A percentile compares a stretch with the other conserved stretches of the same genome.
Conservation (phyloP, 257 asterid genomes). For the Handroanthus guayacan region DNA sequence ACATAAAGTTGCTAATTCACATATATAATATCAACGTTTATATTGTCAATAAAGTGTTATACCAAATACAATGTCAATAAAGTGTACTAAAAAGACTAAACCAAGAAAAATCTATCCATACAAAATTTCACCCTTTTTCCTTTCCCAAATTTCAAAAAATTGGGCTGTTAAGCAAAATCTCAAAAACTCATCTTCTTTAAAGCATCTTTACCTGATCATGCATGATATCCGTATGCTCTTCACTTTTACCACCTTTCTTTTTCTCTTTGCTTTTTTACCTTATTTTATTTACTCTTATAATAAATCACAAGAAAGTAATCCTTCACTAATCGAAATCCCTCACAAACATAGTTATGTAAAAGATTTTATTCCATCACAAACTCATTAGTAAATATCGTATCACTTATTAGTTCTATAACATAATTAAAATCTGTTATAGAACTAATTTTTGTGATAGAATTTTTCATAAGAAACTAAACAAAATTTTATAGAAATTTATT, state of each 20-base stretch:
- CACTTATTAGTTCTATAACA: too few relatives aligned
- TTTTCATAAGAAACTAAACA: too few relatives aligned
- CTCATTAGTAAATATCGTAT: too few relatives aligned
- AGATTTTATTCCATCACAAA: too few relatives aligned
- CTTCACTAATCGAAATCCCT: too few relatives aligned
- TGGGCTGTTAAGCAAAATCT: slow-evolving; percentile 79
- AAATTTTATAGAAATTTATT: too few relatives aligned
- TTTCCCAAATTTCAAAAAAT: slow-evolving; percentile 78
- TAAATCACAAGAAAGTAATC: not conserved
- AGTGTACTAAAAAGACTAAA: slow-evolving; percentile 80
- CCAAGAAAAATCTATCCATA: slow-evolving; percentile 36
- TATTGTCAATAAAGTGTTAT: slow-evolving; percentile 64
- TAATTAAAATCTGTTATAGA: too few relatives aligned
- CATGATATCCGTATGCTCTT: slow-evolving; percentile 34
- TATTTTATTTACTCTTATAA: not conserved
- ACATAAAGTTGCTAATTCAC: slow-evolving; percentile 35
- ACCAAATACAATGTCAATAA: slow-evolving; percentile 68
- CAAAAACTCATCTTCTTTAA: slow-evolving; percentile 57
- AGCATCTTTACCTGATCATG: slow-evolving; percentile 61
- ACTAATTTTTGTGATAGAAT: too few relatives aligned
- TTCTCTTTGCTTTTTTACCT: not conserved
- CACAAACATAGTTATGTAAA: too few relatives aligned
- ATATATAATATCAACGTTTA: slow-evolving; percentile 42
- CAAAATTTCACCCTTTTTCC: slow-evolving; percentile 42
- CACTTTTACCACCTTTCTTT: slow-evolving; percentile 20